Conservation (phyloP, 2,329 filamentous ascomycete genomes). For the Colletotrichum zoysiae region DNA sequence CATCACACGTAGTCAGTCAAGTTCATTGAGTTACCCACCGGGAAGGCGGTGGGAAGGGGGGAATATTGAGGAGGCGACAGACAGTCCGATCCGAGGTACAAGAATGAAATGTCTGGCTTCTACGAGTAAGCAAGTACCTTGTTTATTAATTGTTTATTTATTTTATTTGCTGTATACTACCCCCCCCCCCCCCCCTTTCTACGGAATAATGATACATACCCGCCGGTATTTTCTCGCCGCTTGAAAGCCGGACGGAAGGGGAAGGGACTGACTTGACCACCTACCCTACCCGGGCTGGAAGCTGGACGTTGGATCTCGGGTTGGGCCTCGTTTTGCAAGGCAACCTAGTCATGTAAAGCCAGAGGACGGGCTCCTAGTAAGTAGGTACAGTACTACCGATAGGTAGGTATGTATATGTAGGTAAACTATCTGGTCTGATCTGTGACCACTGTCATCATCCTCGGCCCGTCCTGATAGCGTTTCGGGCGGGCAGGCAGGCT, state of each 20-base stretch:
- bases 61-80: conserved; percentile 24
- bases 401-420: too few species aligned
- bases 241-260: conserved; percentile 10
- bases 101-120: background rate
- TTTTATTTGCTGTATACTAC: too few species aligned
- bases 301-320: background rate
- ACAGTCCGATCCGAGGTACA: background rate
- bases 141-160: background rate
- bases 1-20: background rate
- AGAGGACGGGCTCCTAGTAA: background rate
- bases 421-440: too few species aligned
- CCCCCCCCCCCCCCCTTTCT: background rate
- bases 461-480: background rate
- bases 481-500: background rate
- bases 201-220: background rate
- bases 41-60: background rate
- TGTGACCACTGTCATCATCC: background rate
- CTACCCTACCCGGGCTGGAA: background rate
- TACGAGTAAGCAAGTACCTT: background rate
- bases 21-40: conserved; percentile 34
- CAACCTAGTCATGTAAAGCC: background rate
- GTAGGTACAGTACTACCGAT: background rate
- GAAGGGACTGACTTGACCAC: background rate
- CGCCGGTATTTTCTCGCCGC: background rate
- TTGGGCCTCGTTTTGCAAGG: background rate